phyloP scores from a whole-genome alignment of 2,329 filamentous ascomycete genomes.

The Triangularia setosa region DNA sequence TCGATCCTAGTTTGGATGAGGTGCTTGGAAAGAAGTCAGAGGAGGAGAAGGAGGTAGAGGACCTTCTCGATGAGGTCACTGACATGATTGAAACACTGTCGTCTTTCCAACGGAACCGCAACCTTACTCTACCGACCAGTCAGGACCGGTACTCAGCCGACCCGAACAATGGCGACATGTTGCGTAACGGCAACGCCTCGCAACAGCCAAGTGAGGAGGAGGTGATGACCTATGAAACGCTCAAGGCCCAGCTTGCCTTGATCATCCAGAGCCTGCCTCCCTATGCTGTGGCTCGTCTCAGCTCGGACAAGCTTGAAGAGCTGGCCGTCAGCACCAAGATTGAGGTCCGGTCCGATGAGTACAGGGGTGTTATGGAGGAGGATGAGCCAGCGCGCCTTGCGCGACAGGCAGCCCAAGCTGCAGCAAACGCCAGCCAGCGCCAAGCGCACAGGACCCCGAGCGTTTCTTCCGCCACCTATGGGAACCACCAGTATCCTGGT shows the following conservation, averaged over 20 bases:
- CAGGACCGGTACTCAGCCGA: conserved; percentile 58
- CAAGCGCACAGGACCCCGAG: conserved; percentile 33
- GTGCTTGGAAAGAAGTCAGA: conserved; percentile 49
- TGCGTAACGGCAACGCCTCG: conserved; percentile 61
- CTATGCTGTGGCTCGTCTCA: conserved; percentile 79
- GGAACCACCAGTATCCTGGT: conserved; percentile 42
- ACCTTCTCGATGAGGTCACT: conserved; percentile 68
- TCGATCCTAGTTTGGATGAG: conserved; percentile 56
- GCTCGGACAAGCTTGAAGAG: conserved; percentile 80
- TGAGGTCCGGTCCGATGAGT: conserved; percentile 67
- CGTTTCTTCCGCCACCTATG: conserved; percentile 37
- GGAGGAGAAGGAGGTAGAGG: conserved; percentile 60
- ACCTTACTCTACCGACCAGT: conserved; percentile 63
- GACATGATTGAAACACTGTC: conserved; percentile 72
- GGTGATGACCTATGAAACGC: conserved; percentile 61
- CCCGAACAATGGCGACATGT: conserved; percentile 63
- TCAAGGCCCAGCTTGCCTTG: conserved; percentile 70
- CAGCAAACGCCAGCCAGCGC: conserved; percentile 31
- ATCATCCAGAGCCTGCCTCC: conserved; percentile 75
- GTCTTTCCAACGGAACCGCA: conserved; percentile 76
- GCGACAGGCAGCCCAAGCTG: conserved; percentile 32
- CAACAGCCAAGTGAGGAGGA: conserved; percentile 61
- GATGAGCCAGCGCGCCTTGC: conserved; percentile 61
- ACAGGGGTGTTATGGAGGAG: conserved; percentile 77
- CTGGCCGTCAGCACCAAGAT: conserved; percentile 78